These are phyloP conservation scores for Corchorus olitorius DNA, from an alignment of 345 rosid genomes.

Conservation along the genomic window DNA sequence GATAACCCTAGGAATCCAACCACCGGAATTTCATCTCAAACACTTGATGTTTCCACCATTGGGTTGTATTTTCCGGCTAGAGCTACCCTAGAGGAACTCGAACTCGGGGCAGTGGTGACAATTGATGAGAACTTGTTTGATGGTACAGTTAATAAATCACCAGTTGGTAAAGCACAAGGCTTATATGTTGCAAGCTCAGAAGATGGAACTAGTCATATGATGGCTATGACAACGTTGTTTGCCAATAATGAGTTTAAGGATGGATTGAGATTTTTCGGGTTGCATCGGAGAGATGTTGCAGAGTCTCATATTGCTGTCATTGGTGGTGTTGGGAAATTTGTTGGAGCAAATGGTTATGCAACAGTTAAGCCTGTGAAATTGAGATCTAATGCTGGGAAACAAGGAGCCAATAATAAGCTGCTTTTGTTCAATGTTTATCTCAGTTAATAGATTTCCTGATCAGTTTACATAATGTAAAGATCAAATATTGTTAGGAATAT, in stretches of 20 bases:
- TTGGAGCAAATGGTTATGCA: slow-evolving; percentile 57
- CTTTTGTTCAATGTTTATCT: slow-evolving; percentile 45
- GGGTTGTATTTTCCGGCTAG: slow-evolving; percentile 41
- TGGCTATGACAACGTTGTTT: slow-evolving; percentile 52
- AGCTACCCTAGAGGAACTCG: slow-evolving; percentile 51
- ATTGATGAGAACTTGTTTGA: slow-evolving; percentile 43
- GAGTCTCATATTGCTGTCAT: slow-evolving; percentile 60
- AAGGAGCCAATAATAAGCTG: slow-evolving; percentile 11
- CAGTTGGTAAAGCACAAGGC: slow-evolving; percentile 52
- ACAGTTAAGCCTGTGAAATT: slow-evolving; percentile 33
- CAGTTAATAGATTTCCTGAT: slow-evolving; percentile 17
- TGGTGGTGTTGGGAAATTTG: slow-evolving; percentile 51
- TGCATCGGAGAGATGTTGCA: slow-evolving; percentile 29
- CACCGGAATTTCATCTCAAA: slow-evolving; percentile 27
- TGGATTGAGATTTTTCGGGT: slow-evolving; percentile 54
- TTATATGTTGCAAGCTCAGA: slow-evolving; percentile 52
- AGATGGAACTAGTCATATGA: slow-evolving; percentile 47
- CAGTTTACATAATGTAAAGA: too few species aligned
- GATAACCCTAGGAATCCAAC: slow-evolving; percentile 15
- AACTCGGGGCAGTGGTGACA: slow-evolving; percentile 37
- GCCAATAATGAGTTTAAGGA: slow-evolving; percentile 24
- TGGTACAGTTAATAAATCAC: slow-evolving; percentile 18
- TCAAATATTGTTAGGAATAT: too few species aligned
- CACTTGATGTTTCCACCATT: slow-evolving; percentile 30
- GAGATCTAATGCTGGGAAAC: background rate